phyloP scores from a whole-genome alignment of 2,329 filamentous ascomycete species.

The Colletotrichum sp. region DNA sequence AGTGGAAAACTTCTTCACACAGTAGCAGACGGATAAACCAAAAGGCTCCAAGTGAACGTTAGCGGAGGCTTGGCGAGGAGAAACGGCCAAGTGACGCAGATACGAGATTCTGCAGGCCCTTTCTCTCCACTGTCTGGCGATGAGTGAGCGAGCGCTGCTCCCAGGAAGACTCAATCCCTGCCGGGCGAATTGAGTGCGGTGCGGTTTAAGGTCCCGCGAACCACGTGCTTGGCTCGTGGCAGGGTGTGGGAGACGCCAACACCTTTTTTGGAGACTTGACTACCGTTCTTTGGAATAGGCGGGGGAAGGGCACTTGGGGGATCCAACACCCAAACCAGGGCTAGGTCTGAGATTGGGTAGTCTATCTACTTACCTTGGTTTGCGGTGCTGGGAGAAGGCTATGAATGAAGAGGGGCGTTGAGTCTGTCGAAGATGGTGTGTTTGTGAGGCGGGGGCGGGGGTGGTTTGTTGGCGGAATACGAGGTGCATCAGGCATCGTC shows the following conservation, averaged over 20 bases:
- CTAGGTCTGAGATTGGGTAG: background rate
- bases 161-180: background rate
- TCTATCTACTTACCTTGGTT: background rate
- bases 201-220: background rate
- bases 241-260: background rate
- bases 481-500: background rate
- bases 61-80: background rate
- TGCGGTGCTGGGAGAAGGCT: background rate
- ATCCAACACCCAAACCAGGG: background rate
- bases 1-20: background rate
- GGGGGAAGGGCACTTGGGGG: background rate
- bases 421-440: background rate
- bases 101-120: background rate
- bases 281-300: background rate
- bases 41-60: background rate
- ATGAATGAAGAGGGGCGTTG: too few species aligned
- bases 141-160: background rate
- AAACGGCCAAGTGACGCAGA: background rate
- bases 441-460: background rate
- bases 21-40: background rate
- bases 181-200: rapidly evolving
- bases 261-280: background rate
- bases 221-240: background rate
- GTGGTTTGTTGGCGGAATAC: background rate
- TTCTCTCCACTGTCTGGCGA: background rate